phyloP scores from a whole-genome alignment of 2,329 filamentous ascomycete species.

The Colletotrichum tabaci region DNA sequence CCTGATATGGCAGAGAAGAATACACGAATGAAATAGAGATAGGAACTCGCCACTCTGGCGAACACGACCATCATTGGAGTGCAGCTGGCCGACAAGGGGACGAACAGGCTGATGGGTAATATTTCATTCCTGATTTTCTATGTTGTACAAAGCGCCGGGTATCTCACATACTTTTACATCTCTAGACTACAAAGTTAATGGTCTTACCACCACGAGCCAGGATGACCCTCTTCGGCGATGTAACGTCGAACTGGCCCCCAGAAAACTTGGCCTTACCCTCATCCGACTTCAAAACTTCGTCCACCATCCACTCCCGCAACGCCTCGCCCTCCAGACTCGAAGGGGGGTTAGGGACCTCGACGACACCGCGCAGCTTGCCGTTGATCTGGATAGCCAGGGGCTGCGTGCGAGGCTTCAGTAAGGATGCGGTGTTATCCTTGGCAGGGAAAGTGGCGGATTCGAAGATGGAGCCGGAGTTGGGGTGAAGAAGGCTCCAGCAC shows the following conservation, averaged over 20 bases:
- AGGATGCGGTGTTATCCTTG: constrained; percentile 64
- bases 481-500: constrained; percentile 76
- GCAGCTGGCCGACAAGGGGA: background rate
- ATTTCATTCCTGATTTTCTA: constrained; percentile 11
- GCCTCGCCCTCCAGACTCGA: constrained; percentile 57
- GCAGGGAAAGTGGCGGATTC: constrained; percentile 70
- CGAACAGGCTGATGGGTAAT: background rate
- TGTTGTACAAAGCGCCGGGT: constrained; percentile 34
- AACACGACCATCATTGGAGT: background rate
- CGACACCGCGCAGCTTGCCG: constrained; percentile 80
- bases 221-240: constrained; percentile 74
- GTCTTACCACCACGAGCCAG: constrained; percentile 77
- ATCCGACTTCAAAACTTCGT: constrained; percentile 72
- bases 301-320: constrained; percentile 73
- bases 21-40: too few species aligned
- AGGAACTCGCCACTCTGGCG: too few species aligned
- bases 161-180: constrained; percentile 37
- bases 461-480: constrained; percentile 58
- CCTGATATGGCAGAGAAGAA: too few species aligned
- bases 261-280: constrained; percentile 72
- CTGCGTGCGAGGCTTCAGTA: constrained; percentile 66
- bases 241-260: constrained; percentile 61
- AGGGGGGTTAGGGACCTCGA: constrained; percentile 72
- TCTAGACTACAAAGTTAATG: constrained; percentile 79
- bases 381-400: constrained; percentile 82